A percentile compares a stretch with the other conserved stretches of the same genome.
phyloP scores from a whole-genome alignment of 1,284 basidiomycete species.

The Cryptococcus sp. region DNA sequence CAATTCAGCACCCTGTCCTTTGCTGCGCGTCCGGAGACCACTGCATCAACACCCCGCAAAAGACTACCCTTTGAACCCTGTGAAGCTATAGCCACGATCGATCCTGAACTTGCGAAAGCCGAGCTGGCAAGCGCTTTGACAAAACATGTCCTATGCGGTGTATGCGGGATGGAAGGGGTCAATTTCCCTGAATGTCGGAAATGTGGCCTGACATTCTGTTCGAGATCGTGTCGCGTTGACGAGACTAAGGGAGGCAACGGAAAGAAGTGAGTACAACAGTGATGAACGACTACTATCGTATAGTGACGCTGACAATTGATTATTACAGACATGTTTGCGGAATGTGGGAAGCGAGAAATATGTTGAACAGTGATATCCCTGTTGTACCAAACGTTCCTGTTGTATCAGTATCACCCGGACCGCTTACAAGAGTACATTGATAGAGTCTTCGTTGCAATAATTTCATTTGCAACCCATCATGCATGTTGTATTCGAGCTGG shows the following conservation, averaged over 20 bases:
- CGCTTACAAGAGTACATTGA: too few relatives aligned
- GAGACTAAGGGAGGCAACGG: slow-evolving; percentile 42
- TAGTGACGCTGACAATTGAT: background rate
- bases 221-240: slow-evolving; percentile 42
- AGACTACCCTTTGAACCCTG: slow-evolving; percentile 31
- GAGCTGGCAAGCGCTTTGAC: slow-evolving; percentile 43
- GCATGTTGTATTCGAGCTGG: too few relatives aligned
- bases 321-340: slow-evolving; percentile 39
- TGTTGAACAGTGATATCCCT: slow-evolving; percentile 11
- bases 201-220: slow-evolving; percentile 47
- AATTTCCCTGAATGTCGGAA: slow-evolving; percentile 50
- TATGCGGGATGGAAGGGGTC: slow-evolving; percentile 41
- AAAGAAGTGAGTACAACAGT: slow-evolving; percentile 29
- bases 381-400: background rate
- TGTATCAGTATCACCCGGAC: too few relatives aligned
- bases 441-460: background rate
- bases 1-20: slow-evolving; percentile 11
- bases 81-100: slow-evolving; percentile 31
- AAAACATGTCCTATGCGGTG: slow-evolving; percentile 42
- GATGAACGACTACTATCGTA: background rate
- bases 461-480: background rate
- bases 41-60: slow-evolving; percentile 13
- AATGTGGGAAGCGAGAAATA: slow-evolving; percentile 30
- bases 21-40: background rate
- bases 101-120: slow-evolving; percentile 41